These are phyloP conservation scores for Ceratocystis huliohia DNA, from an alignment of 2,329 filamentous ascomycete species.

Conservation along the genomic window DNA sequence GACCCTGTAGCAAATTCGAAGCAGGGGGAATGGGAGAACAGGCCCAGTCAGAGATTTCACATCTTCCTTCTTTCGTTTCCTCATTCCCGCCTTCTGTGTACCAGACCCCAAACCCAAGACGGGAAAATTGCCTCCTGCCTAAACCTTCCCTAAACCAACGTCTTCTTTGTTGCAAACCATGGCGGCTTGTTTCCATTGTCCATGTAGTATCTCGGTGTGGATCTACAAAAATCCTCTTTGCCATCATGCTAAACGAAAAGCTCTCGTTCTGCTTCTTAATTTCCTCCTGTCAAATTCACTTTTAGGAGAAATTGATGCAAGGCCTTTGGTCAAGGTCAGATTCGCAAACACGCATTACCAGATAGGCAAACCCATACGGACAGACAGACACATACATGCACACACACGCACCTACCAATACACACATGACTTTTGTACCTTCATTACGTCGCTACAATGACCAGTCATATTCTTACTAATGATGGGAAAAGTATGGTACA, in stretches of 20 bases:
- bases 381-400: neutral
- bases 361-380: neutral
- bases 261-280: neutral
- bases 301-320: too few relatives aligned
- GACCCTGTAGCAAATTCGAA: neutral
- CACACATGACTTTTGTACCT: neutral
- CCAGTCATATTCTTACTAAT: neutral
- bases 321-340: too few relatives aligned
- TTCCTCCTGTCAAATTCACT: neutral
- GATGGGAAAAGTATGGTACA: neutral
- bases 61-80: neutral
- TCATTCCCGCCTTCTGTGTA: neutral
- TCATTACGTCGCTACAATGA: neutral
- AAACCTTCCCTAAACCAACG: neutral
- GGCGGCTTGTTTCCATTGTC: neutral
- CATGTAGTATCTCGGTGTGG: neutral
- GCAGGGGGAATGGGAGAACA: neutral
- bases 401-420: neutral
- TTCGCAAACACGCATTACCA: neutral
- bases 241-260: neutral
- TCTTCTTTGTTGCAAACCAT: constrained; percentile 21
- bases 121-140: neutral
- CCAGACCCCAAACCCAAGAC: constrained; percentile 18
- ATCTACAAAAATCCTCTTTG: neutral
- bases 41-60: neutral